Base-by-base conservation (phyloP, 495 filamentous ascomycete species). In the Cladorrhinum samala region DNA sequence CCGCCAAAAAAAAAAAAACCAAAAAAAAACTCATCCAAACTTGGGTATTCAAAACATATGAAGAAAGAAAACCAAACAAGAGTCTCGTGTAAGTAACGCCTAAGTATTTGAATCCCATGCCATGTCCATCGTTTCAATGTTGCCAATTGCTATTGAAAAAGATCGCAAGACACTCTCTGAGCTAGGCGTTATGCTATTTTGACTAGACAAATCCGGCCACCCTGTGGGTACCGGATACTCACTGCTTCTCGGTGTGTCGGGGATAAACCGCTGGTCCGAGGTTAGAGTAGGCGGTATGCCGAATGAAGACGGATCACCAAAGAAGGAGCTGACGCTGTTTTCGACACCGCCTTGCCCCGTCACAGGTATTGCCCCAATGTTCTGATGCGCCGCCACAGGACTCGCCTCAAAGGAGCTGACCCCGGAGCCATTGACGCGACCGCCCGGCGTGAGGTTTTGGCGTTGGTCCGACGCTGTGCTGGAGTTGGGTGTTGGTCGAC, bases 401-500 rank as follows among this genome's bases (percentile, higher is more conserved):
- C 71, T 80, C 8, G 73, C 65, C 16, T 70, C 64, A 53, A 74
- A 78, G 7, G 76, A 76, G 20, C 62, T 68, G n/a, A 67, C 61
- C n/a, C 65, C 66, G 7, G 68, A 67, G 30, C 50, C 56, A 24
- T 23, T 47, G 57, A 63, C 17, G 46, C 40, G 23, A 25, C 56
- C 56, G 27, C 65, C 55, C 1, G 61, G 45, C 37, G 64, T 54
- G 25, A 63, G 50, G 39, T 63, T 58, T 24, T 65, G 57, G 16
- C 64, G 59, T 48, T 65, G 59, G 5, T 78, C 75, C 1, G 75
- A 77, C 13, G 69, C 67, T 5, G 60, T 72, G 59, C 73, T 74
- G n/a, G 78, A 78, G 52, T 75, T 80, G 5, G 77, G 78, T 17
- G 77, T 80, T 4, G 66, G 74, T 37, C 73, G 64, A 47, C 72